Conservation (phyloP, 73 alveolate genomes). For the Loxodes magnus region DNA sequence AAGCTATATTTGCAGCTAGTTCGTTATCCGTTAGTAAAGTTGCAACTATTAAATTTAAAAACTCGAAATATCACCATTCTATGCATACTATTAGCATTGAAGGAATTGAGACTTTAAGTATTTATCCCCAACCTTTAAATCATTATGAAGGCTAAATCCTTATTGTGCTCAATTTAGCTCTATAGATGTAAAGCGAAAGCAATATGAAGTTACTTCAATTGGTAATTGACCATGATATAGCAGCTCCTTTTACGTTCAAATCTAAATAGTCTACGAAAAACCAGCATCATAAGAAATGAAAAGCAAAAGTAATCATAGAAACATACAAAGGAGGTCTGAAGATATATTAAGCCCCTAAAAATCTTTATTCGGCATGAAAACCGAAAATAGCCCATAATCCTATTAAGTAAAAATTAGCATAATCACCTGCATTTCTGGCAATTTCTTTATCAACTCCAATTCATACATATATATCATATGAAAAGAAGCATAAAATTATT, state of each 20-base stretch:
- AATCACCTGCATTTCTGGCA: slow-evolving; percentile 11
- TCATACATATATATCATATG: slow-evolving; percentile 3
- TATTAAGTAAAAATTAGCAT: slow-evolving; percentile 1
- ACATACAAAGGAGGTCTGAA: slow-evolving; percentile 2
- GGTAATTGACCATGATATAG: slow-evolving; percentile 13
- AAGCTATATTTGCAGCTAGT: too few relatives aligned
- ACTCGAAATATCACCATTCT: too few relatives aligned
- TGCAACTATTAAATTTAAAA: too few relatives aligned
- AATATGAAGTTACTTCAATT: slow-evolving; percentile 12
- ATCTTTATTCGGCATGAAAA: slow-evolving; percentile 15
- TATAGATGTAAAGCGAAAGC: too few relatives aligned
- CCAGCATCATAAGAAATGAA: slow-evolving; percentile 22
- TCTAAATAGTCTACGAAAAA: neutral
- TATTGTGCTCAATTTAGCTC: too few relatives aligned
- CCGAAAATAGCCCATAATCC: slow-evolving; percentile 9
- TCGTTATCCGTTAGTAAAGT: too few relatives aligned
- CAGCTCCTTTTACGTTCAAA: slow-evolving; percentile 13
- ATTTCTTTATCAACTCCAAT: slow-evolving; percentile 9
- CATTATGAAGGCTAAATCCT: too few relatives aligned
- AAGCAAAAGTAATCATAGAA: neutral
- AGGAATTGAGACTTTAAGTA: too few relatives aligned
- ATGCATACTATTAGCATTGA: too few relatives aligned
- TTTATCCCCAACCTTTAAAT: too few relatives aligned
- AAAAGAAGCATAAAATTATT: neutral
- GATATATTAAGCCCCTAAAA: slow-evolving; percentile 9